A percentile compares a stretch with the other conserved stretches of the same genome.
phyloP scores from a whole-genome alignment of 768 basidiomycete genomes.

The Boletellus sp. region DNA sequence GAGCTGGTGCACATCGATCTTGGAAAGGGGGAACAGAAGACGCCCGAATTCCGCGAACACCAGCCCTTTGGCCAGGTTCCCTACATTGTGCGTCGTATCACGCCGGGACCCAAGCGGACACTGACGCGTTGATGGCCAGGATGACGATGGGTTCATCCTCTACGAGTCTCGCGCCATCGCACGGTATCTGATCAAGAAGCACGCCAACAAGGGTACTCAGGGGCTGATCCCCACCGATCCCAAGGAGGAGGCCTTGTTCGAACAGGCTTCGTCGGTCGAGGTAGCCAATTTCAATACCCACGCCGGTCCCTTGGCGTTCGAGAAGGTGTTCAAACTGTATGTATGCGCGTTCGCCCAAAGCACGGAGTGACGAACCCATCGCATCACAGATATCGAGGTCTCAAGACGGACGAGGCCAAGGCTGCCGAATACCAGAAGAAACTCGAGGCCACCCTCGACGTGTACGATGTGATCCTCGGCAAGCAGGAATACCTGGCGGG shows the following conservation, averaged over 20 bases:
- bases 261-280: constrained; percentile 45
- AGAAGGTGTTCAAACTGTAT: constrained; percentile 53
- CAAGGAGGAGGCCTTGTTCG: constrained; percentile 31
- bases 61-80: constrained; percentile 62
- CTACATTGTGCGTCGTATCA: constrained; percentile 32
- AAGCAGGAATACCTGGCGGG: constrained; percentile 58
- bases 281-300: constrained; percentile 44
- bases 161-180: constrained; percentile 62
- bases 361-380: neutral
- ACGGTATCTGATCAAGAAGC: constrained; percentile 57
- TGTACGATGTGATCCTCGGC: constrained; percentile 49
- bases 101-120: neutral
- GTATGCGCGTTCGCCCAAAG: constrained; percentile 9
- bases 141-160: constrained; percentile 61
- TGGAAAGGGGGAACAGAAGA: constrained; percentile 43
- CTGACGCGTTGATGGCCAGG: constrained; percentile 23
- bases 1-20: constrained; percentile 46
- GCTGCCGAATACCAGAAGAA: constrained; percentile 10
- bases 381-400: constrained; percentile 14
- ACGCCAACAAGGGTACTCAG: constrained; percentile 44
- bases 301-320: constrained; percentile 37
- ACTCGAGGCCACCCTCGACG: constrained; percentile 41
- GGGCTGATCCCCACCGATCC: constrained; percentile 45
- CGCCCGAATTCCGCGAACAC: constrained; percentile 36
- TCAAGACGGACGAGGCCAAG: constrained; percentile 19